phyloP scores from a whole-genome alignment of 2,329 filamentous ascomycete genomes.

The Hymenoscyphus linearis region DNA sequence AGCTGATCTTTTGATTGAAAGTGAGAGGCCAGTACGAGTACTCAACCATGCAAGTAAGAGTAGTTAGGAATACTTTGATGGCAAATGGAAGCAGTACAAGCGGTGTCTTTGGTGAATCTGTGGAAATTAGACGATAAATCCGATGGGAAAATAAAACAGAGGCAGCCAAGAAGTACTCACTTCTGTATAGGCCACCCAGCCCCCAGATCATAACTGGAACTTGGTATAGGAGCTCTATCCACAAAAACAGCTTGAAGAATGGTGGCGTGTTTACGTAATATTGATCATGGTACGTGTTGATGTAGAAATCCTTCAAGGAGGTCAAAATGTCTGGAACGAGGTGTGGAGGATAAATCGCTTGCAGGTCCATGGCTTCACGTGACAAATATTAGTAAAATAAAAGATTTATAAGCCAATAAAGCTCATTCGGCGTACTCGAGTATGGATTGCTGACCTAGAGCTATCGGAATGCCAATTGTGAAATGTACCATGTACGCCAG shows the following conservation, averaged over 20 bases:
- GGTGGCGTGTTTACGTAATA: conserved; percentile 55
- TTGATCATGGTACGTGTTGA: conserved; percentile 55
- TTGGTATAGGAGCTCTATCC: conserved; percentile 57
- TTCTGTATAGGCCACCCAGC: conserved; percentile 45
- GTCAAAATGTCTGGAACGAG: conserved; percentile 45
- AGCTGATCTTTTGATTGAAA: conserved; percentile 40
- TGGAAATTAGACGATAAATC: conserved; percentile 2
- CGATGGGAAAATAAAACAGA: neutral
- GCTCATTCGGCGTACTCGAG: neutral
- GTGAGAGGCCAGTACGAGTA: conserved; percentile 50
- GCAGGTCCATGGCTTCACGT: conserved; percentile 52
- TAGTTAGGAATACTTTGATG: conserved; percentile 55
- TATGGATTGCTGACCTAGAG: conserved; percentile 47
- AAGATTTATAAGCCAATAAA: neutral
- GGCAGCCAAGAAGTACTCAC: conserved; percentile 32
- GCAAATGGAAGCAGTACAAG: conserved; percentile 56
- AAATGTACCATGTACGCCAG: conserved; percentile 53
- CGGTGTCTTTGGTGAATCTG: conserved; percentile 50
- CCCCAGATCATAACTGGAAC: conserved; percentile 56
- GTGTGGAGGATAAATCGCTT: conserved; percentile 49
- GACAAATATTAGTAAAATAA: conserved; percentile 1
- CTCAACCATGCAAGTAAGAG: conserved; percentile 57
- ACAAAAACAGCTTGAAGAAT: conserved; percentile 54
- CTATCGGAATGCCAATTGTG: conserved; percentile 53
- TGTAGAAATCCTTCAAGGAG: conserved; percentile 50